Evolutionary conservation across 2,329 filamentous ascomycete species (phyloP).

Genomic region (Grosmannia serpens): DNA sequence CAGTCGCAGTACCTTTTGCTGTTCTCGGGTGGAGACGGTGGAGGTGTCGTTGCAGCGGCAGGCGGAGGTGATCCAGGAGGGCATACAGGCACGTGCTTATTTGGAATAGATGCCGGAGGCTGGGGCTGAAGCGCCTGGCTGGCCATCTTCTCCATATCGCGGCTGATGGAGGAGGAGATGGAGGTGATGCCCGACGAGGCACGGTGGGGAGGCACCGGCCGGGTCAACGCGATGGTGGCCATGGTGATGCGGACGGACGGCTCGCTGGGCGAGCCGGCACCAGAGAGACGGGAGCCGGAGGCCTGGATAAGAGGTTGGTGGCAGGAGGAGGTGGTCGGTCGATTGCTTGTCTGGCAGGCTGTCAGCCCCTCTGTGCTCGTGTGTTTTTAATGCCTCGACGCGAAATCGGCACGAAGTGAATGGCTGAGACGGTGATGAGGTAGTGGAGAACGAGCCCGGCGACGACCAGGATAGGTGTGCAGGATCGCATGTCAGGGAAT

Average conservation of each 20-base stretch:
- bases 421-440: no score
- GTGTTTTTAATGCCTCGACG: background rate
- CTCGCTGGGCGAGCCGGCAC: background rate
- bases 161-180: conserved; percentile 21
- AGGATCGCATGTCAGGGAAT: background rate
- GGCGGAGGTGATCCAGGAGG: conserved; percentile 59
- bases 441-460: background rate
- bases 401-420: background rate
- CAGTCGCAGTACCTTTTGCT: conserved; percentile 11
- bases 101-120: conserved; percentile 47
- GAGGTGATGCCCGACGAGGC: conserved; percentile 20
- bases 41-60: conserved; percentile 2
- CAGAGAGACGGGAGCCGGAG: background rate
- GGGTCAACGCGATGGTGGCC: conserved; percentile 43
- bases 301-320: no score
- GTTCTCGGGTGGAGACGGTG: conserved; percentile 35
- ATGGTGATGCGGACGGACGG: conserved; percentile 21
- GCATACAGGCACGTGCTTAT: conserved; percentile 84
- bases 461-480: background rate
- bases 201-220: conserved; percentile 21
- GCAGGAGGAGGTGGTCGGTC: background rate
- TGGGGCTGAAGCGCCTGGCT: conserved; percentile 21
- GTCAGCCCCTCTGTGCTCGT: background rate
- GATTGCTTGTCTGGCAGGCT: background rate
- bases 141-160: conserved; percentile 25